Percentiles rank a stretch among this genome's conserved stretches.
Conservation (phyloP, 192 early-diverging fungal species). For the Gryganskiella cystojenkinii region DNA sequence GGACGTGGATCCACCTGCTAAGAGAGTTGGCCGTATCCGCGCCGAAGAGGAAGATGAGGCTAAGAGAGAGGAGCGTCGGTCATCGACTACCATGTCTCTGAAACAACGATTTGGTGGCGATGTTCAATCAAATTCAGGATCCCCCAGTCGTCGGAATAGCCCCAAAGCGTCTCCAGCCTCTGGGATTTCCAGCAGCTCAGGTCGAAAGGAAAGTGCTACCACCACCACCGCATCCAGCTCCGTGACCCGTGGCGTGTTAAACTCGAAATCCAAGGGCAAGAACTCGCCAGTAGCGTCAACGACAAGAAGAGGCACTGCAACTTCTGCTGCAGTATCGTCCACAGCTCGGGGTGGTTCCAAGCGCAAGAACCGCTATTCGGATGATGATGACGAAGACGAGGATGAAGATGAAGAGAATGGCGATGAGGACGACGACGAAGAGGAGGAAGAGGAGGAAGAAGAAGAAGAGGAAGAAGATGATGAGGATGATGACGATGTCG, state of each 20-base stretch:
- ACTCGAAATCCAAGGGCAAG: slow-evolving; percentile 25
- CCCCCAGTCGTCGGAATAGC: slow-evolving; percentile 32
- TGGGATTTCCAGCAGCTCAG: no score
- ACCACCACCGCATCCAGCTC: background rate
- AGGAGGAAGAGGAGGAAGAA: slow-evolving; percentile 34
- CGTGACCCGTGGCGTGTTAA: slow-evolving; percentile 16
- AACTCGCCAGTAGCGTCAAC: background rate
- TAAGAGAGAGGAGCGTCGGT: slow-evolving; percentile 13
- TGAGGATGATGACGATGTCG: slow-evolving; percentile 20
- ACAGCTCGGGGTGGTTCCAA: slow-evolving; percentile 3
- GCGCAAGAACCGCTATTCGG: slow-evolving; percentile 18
- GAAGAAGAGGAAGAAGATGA: slow-evolving; percentile 41
- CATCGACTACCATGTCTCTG: slow-evolving; percentile 4
- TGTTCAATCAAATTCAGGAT: slow-evolving; percentile 11
- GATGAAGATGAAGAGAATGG: slow-evolving; percentile 1
- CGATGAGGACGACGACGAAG: slow-evolving; percentile 8
- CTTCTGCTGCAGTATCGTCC: background rate
- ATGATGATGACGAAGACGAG: slow-evolving; percentile 23
- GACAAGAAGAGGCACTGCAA: slow-evolving; percentile 5
- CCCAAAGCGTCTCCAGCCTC: slow-evolving; percentile 24
- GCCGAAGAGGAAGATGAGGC: slow-evolving; percentile 11
- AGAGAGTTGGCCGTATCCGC: background rate
- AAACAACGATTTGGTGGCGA: slow-evolving; percentile 15
- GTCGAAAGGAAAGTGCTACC: background rate
- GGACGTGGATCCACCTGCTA: slow-evolving; percentile 1